A percentile compares a stretch with the other conserved stretches of the same genome.
Conservation (phyloP, 2,329 filamentous ascomycete species). For the Penicillium sp. region DNA sequence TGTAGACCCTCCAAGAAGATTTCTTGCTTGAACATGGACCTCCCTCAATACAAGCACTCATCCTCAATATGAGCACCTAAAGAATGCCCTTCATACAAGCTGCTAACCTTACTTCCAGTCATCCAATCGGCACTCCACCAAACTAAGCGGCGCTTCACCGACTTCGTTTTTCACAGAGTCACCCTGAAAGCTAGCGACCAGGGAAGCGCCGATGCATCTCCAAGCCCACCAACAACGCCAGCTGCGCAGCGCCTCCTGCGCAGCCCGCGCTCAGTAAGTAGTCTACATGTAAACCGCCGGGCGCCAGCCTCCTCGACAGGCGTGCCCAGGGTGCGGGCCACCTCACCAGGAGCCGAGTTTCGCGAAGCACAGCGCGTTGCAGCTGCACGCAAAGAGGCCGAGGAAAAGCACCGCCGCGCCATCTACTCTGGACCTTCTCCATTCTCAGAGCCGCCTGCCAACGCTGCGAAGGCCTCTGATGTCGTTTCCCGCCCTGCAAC, state of each 20-base stretch:
- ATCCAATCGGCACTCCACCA: constrained; percentile 45
- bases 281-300: constrained; percentile 21
- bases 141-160: constrained; percentile 48
- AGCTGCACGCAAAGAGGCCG: constrained; percentile 27
- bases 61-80: neutral
- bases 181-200: constrained; percentile 25
- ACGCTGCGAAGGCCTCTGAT: neutral
- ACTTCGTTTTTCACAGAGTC: constrained; percentile 47
- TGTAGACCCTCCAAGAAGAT: constrained; percentile 18
- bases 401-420: constrained; percentile 30
- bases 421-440: constrained; percentile 23
- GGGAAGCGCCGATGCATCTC: constrained; percentile 15
- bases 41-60: neutral
- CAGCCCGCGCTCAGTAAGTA: constrained; percentile 38
- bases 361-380: constrained; percentile 33
- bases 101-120: constrained; percentile 31
- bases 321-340: constrained; percentile 42
- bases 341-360: constrained; percentile 42
- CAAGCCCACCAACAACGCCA: constrained; percentile 16
- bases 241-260: constrained; percentile 28
- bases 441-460: constrained; percentile 6
- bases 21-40: neutral
- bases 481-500: neutral
- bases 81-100: neutral
- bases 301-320: constrained; percentile 19